Evolutionary conservation across 441 rosid genomes (phyloP).

Genomic region (Gossypium schwendimanii): DNA sequence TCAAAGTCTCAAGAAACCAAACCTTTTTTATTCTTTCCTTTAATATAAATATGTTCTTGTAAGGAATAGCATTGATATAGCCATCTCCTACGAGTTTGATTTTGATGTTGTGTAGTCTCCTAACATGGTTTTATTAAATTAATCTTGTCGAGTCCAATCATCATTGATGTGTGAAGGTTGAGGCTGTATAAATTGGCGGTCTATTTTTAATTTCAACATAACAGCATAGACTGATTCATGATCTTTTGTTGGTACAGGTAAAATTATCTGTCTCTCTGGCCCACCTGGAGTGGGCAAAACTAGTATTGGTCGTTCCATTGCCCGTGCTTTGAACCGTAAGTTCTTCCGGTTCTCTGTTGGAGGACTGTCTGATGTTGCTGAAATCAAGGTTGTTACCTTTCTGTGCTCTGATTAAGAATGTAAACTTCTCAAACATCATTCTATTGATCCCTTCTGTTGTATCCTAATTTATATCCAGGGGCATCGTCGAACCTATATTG

Average conservation of each 20-base stretch:
- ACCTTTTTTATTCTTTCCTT: not conserved
- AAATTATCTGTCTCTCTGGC: conserved; percentile 90
- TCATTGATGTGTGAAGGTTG: not conserved
- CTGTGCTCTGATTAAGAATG: conserved; percentile 1
- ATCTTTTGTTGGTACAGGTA: conserved; percentile 46
- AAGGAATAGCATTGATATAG: conserved; percentile 5
- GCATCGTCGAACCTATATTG: conserved; percentile 89
- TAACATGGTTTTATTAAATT: conserved; percentile 1
- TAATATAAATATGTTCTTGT: not conserved
- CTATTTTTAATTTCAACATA: not conserved
- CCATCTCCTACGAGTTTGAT: not conserved
- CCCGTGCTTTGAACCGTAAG: conserved; percentile 83
- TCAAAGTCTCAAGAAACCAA: not conserved
- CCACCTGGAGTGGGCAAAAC: conserved; percentile 99
- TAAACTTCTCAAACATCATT: not conserved
- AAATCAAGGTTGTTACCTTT: conserved; percentile 63
- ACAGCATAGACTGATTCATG: conserved; percentile 9
- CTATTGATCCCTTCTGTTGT: not conserved
- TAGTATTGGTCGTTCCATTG: conserved; percentile 92
- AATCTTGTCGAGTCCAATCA: not conserved
- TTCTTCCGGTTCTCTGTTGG: conserved; percentile 95
- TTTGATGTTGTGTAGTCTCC: not conserved
- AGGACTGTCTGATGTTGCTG: conserved; percentile 89
- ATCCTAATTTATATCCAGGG: conserved; percentile 45
- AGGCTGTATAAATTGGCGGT: not conserved